Evolutionary conservation across 805 yeast species (phyloP).

Genomic region (Candida multigemmis): DNA sequence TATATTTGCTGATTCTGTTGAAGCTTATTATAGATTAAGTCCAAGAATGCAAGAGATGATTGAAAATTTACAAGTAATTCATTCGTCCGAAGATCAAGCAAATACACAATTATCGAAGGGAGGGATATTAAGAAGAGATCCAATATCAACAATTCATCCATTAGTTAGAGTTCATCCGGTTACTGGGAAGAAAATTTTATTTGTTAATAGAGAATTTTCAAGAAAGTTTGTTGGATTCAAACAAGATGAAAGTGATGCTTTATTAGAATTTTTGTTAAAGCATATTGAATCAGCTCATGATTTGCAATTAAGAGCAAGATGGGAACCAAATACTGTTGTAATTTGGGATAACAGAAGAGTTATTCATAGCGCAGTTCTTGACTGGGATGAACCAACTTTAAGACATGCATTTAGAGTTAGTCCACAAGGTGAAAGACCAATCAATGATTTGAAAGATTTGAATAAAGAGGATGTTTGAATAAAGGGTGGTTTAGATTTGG

Average conservation of each 20-base stretch:
- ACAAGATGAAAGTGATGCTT: slow-evolving; percentile 48
- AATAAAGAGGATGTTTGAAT: too few species aligned
- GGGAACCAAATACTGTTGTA: slow-evolving; percentile 36
- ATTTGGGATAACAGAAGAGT: slow-evolving; percentile 50
- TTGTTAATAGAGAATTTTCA: slow-evolving; percentile 18
- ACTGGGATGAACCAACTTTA: slow-evolving; percentile 52
- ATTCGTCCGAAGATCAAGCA: slow-evolving; percentile 16
- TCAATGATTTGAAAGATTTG: slow-evolving; percentile 17
- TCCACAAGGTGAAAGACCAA: slow-evolving; percentile 58
- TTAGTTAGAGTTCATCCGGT: slow-evolving; percentile 21
- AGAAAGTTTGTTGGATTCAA: slow-evolving; percentile 48
- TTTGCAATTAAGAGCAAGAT: slow-evolving; percentile 40
- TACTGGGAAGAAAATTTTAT: slow-evolving; percentile 18
- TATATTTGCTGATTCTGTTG: slow-evolving; percentile 33
- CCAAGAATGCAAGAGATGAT: slow-evolving; percentile 16
- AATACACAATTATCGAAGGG: slow-evolving; percentile 12
- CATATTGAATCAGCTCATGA: slow-evolving; percentile 41
- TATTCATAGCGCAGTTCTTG: slow-evolving; percentile 35
- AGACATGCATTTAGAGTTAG: slow-evolving; percentile 64
- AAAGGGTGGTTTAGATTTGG: too few species aligned
- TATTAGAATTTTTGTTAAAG: slow-evolving; percentile 32
- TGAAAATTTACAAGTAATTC: slow-evolving; percentile 16
- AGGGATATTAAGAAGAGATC: slow-evolving; percentile 15
- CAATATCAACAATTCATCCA: slow-evolving; percentile 16
- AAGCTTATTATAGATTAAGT: slow-evolving; percentile 18